These are phyloP conservation scores for Obelidium mucronatum DNA, from an alignment of 192 early-diverging fungal species.

Conservation along the genomic window DNA sequence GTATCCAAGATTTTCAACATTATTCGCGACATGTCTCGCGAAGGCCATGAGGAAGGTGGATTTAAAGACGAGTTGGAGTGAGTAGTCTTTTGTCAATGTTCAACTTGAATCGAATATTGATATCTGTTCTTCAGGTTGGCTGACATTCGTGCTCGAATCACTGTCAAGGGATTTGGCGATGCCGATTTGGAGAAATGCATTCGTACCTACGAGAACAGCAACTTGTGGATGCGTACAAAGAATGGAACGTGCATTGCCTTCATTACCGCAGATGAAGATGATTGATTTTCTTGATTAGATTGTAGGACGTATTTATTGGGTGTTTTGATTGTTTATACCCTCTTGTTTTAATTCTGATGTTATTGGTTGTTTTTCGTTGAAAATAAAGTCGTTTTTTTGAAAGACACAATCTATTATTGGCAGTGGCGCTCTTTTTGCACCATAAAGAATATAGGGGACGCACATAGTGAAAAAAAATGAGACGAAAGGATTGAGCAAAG, in stretches of 20 bases:
- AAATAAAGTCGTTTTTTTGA: neutral
- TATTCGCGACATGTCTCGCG: constrained; percentile 75
- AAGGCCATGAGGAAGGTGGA: constrained; percentile 53
- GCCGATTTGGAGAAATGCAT: constrained; percentile 78
- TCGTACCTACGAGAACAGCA: constrained; percentile 74
- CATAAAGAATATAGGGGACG: no score
- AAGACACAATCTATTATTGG: no score
- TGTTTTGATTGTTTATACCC: neutral
- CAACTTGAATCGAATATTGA: neutral
- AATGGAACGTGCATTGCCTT: constrained; percentile 36
- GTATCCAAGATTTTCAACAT: constrained; percentile 76
- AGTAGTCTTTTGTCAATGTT: constrained; percentile 7
- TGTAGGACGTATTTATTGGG: neutral
- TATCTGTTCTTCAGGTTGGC: constrained; percentile 54
- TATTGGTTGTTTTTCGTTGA: no score
- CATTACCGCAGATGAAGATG: constrained; percentile 20
- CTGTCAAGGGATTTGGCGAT: constrained; percentile 79
- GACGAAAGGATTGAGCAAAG: no score
- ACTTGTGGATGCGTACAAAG: constrained; percentile 64
- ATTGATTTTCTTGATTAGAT: neutral
- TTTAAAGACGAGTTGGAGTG: constrained; percentile 62
- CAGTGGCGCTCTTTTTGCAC: no score
- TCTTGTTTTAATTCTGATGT: no score
- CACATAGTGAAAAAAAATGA: no score
- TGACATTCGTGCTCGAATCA: constrained; percentile 72